Evolutionary conservation across 2,329 filamentous ascomycete genomes (phyloP).

Genomic region (Cryphonectria carpinicola): DNA sequence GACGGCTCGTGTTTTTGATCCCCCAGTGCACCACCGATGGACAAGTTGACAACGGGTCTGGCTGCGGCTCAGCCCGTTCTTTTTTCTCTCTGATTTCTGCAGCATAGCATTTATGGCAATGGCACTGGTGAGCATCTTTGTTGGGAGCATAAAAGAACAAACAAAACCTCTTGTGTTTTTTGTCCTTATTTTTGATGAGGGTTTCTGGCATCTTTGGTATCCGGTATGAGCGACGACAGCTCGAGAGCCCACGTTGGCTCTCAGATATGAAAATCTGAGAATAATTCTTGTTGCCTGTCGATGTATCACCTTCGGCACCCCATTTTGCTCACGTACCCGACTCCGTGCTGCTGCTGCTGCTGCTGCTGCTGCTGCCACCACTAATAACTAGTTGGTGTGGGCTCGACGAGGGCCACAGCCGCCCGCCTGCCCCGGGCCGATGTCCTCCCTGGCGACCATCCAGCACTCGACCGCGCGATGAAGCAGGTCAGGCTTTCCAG

Average conservation of each 20-base stretch:
- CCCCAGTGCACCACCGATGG: not conserved
- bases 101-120: constrained; percentile 5
- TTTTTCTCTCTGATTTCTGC: not conserved
- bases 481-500: not conserved
- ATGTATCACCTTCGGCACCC: not conserved
- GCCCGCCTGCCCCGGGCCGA: not conserved
- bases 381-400: too few relatives aligned
- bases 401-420: not conserved
- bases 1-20: not conserved
- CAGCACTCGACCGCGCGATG: not conserved
- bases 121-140: constrained; percentile 2
- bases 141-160: not conserved
- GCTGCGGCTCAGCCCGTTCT: not conserved
- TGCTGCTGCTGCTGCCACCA: not conserved
- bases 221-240: not conserved
- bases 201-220: not conserved
- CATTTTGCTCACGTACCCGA: not conserved
- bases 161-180: not conserved
- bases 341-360: not conserved
- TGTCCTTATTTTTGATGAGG: not conserved
- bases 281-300: not conserved
- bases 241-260: not conserved
- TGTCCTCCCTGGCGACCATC: not conserved
- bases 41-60: not conserved
- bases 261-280: not conserved